Conservation (phyloP, 352 stramenopile genomes). For the Ophiocytium majus region DNA sequence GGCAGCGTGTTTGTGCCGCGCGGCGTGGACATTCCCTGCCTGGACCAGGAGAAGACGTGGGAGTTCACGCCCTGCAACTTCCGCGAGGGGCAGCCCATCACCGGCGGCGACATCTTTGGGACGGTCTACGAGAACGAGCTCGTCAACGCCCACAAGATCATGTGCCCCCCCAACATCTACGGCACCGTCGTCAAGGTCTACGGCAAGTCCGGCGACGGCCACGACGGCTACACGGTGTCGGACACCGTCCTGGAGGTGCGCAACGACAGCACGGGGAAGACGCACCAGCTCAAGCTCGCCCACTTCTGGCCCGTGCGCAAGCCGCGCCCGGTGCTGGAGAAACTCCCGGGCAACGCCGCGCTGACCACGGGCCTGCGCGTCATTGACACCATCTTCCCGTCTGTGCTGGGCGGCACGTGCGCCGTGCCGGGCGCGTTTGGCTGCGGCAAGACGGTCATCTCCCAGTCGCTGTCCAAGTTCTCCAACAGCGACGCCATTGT, state of each 20-base stretch:
- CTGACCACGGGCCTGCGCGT: slow-evolving; percentile 97
- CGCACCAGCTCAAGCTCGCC: slow-evolving; percentile 87
- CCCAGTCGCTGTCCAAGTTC: slow-evolving; percentile 98
- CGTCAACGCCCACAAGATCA: slow-evolving; percentile 96
- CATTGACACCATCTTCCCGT: slow-evolving; percentile 98
- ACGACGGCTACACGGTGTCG: slow-evolving; percentile 91
- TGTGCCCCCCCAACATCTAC: slow-evolving; percentile 97
- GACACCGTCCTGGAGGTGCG: slow-evolving; percentile 97
- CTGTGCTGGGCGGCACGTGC: slow-evolving; percentile 96
- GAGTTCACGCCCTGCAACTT: slow-evolving; percentile 88
- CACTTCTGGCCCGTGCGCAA: slow-evolving; percentile 98
- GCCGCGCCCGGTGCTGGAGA: slow-evolving; percentile 93
- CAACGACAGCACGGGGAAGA: slow-evolving; percentile 90
- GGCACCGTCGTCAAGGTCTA: slow-evolving; percentile 96
- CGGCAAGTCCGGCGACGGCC: slow-evolving; percentile 87
- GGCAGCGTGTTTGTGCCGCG: slow-evolving; percentile 95
- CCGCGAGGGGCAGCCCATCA: slow-evolving; percentile 83
- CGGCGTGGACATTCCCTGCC: slow-evolving; percentile 90
- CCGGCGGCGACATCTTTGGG: slow-evolving; percentile 95
- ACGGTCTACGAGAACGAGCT: slow-evolving; percentile 98
- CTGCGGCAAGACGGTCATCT: slow-evolving; percentile 99
- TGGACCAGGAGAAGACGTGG: slow-evolving; percentile 88
- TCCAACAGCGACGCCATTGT: slow-evolving; percentile 98
- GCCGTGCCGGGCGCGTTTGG: slow-evolving; percentile 98
- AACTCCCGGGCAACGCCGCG: slow-evolving; percentile 93